Evolutionary conservation across 345 rosid species (phyloP), one percentile per base, ranked within the genome.

Genomic region (Gossypium anomalum): DNA sequence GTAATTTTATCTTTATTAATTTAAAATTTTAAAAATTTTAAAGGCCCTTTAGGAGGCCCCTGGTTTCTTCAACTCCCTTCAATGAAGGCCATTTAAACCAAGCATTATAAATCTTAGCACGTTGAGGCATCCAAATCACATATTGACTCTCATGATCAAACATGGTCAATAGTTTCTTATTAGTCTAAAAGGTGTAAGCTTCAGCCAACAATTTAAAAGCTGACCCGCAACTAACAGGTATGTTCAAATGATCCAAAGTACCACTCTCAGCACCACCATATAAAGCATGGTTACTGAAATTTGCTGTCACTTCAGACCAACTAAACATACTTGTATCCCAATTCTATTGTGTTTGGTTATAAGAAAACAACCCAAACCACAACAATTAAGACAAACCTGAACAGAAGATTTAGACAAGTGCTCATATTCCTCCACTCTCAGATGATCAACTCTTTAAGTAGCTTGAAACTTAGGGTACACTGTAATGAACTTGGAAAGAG

Each of bases 71-170:
- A 90, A 79, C 84, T 90, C 98, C 73, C 75, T 89, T 93, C 84
- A 93, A 67, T 2, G 88, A 86, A 0, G 98, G 98, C 96, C 93
- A 93, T 67, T 93, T 93, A 79, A 90, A 93, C 97, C 98, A 93
- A 16, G 98, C 94, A 71, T 87, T 93, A 44, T 86, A 82, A 10
- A 85, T 86, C 82, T 89, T 90, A 23, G 97, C 98, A 19, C 93
- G 75, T 64, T 90, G 94, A 58, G 89, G 89, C 92, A 93, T 93
- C 97, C 91, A 88, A 78, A 88, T 90, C 64, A 93, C 97, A 20
- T 93, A 90, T 83, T 93, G 98, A 67, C 94, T 90, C 88, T 93
- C 97, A 11, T 93, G 96, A 80, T 93, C 98, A 11, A 93, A 93
- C 98, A 93, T 90, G 49, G 97, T 89, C 77, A 93, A 68, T 73